phyloP scores from a whole-genome alignment of 2,329 filamentous ascomycete species.

The Alternaria gansuensis region DNA sequence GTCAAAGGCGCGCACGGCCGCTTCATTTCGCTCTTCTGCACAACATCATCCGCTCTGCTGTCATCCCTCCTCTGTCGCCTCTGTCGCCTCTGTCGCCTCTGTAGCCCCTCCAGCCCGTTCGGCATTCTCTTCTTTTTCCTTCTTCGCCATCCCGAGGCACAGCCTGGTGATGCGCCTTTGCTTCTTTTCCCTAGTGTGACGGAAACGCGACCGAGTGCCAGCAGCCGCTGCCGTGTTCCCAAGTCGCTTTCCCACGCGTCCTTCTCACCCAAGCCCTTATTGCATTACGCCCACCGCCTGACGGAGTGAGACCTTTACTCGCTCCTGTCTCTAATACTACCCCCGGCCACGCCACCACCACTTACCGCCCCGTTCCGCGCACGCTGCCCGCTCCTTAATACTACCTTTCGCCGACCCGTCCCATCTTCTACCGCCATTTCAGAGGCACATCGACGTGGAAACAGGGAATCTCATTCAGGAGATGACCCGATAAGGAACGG shows the following conservation, averaged over 20 bases:
- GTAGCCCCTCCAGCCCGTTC: slow-evolving; percentile 35
- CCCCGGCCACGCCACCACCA: slow-evolving; percentile 4
- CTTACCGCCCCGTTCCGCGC: slow-evolving; percentile 13
- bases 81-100: slow-evolving; percentile 29
- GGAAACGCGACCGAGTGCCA: slow-evolving; percentile 40
- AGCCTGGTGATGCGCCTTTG: slow-evolving; percentile 43
- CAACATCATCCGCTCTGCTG: slow-evolving; percentile 40
- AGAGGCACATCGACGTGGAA: slow-evolving; percentile 3
- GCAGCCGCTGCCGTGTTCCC: slow-evolving; percentile 35
- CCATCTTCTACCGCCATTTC: slow-evolving; percentile 13
- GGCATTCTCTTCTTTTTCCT: slow-evolving; percentile 39
- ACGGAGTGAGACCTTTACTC: slow-evolving; percentile 31
- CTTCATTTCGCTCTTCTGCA: slow-evolving; percentile 34
- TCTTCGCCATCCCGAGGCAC: slow-evolving; percentile 44
- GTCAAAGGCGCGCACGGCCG: slow-evolving; percentile 18
- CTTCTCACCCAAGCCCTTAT: slow-evolving; percentile 33
- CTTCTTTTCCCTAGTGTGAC: slow-evolving; percentile 37
- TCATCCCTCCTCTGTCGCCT: slow-evolving; percentile 29
- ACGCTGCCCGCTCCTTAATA: slow-evolving; percentile 13
- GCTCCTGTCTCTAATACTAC: slow-evolving; percentile 21
- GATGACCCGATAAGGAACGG: slow-evolving; percentile 42
- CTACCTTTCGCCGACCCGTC: slow-evolving; percentile 5
- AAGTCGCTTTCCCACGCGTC: slow-evolving; percentile 35
- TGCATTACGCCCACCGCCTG: slow-evolving; percentile 28
- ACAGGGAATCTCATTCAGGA: slow-evolving; percentile 23